phyloP scores from a whole-genome alignment of 2,329 filamentous ascomycete species.

The Fusarium fracticaudum region DNA sequence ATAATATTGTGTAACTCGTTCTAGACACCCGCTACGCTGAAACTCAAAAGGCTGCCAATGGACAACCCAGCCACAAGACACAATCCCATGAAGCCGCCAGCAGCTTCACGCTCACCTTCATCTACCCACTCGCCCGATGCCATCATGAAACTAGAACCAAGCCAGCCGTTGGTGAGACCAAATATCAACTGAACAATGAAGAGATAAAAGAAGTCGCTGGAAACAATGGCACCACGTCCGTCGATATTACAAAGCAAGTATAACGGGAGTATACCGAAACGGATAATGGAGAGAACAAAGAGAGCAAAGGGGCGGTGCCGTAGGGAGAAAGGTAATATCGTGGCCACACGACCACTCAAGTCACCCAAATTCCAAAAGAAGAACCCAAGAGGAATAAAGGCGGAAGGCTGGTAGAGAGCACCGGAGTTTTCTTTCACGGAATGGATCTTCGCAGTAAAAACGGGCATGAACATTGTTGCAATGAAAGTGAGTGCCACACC shows the following conservation, averaged over 20 bases:
- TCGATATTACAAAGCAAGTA: conserved; percentile 91
- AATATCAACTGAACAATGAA: conserved; percentile 84
- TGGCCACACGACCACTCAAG: conserved; percentile 76
- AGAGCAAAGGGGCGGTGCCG: conserved; percentile 71
- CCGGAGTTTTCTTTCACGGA: conserved; percentile 56
- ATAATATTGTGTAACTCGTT: conserved; percentile 19
- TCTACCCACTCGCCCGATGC: conserved; percentile 83
- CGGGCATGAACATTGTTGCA: conserved; percentile 93
- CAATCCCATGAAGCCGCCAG: conserved; percentile 93
- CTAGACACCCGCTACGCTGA: conserved; percentile 69
- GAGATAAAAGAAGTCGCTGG: conserved; percentile 89
- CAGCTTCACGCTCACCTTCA: conserved; percentile 83
- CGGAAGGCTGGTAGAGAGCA: conserved; percentile 73
- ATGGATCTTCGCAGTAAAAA: conserved; percentile 78
- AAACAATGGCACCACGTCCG: conserved; percentile 76
- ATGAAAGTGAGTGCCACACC: conserved; percentile 83
- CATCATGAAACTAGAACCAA: conserved; percentile 93
- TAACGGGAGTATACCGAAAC: conserved; percentile 79
- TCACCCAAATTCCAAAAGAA: conserved; percentile 95
- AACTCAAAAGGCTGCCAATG: conserved; percentile 88
- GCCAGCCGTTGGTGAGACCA: conserved; percentile 85
- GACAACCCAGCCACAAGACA: conserved; percentile 87
- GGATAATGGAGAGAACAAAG: conserved; percentile 72
- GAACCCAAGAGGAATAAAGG: conserved; percentile 91
- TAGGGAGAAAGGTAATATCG: conserved; percentile 66